phyloP scores from a whole-genome alignment of 345 rosid species.

The Brassica juncea region DNA sequence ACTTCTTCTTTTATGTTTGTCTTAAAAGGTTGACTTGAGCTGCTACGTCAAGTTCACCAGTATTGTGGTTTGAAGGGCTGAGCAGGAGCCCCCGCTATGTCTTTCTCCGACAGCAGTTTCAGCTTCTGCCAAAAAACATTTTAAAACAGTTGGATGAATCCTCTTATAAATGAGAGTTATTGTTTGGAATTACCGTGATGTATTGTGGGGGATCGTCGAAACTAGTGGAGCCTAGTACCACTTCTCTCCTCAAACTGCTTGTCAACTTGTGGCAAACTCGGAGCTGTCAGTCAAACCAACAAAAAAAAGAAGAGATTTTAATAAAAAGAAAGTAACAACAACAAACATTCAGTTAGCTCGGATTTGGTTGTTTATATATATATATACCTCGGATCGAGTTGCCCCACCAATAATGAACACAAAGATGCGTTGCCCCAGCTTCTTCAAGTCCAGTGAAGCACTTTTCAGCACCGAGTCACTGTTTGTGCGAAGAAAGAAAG shows the following conservation, averaged over 20 bases:
- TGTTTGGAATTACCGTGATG: conserved; percentile 52
- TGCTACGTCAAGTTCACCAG: conserved; percentile 29
- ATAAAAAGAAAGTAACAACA: conserved; percentile 5
- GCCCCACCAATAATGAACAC: conserved; percentile 91
- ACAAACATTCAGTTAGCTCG: conserved; percentile 18
- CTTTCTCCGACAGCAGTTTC: conserved; percentile 56
- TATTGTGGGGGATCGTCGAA: conserved; percentile 81
- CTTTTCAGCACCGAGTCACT: conserved; percentile 71
- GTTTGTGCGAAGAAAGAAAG: conserved; percentile 24
- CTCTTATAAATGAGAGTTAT: neutral
- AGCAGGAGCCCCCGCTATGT: conserved; percentile 34
- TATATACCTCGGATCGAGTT: conserved; percentile 87
- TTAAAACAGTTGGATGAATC: neutral
- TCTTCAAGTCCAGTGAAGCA: conserved; percentile 57
- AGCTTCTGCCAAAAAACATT: conserved; percentile 53
- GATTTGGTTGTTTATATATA: neutral
- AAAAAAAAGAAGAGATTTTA: neutral
- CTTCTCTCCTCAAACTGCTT: conserved; percentile 77
- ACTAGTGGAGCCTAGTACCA: conserved; percentile 76
- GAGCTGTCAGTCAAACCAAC: conserved; percentile 51
- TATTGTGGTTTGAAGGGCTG: conserved; percentile 39
- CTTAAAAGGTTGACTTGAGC: conserved; percentile 2
- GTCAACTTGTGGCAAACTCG: conserved; percentile 93
- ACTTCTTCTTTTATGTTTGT: neutral
- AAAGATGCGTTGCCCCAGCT: conserved; percentile 86